Evolutionary conservation across 2,329 filamentous ascomycete genomes (phyloP).

Genomic region (Aureobasidium pullulans): DNA sequence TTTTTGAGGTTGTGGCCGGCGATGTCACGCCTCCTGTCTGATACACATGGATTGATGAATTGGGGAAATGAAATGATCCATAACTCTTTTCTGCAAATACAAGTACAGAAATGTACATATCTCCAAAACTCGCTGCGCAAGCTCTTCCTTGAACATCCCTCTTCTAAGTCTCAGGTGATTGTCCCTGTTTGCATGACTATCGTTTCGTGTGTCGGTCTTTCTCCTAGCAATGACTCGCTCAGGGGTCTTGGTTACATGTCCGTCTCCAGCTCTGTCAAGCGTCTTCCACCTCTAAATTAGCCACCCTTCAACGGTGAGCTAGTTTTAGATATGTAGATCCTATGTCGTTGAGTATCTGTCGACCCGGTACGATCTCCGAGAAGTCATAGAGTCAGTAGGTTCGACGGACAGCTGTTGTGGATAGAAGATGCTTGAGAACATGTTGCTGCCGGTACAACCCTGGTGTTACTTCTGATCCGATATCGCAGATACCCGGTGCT

Average conservation of each 20-base stretch:
- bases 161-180: not conserved
- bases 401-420: not conserved
- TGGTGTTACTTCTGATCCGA: too few relatives aligned
- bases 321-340: not conserved
- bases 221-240: not conserved
- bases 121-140: not conserved
- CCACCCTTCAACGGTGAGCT: not conserved
- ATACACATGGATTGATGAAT: not conserved
- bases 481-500: too few relatives aligned
- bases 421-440: not conserved
- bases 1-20: not conserved
- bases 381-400: not conserved
- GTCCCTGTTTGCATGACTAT: not conserved
- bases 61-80: not conserved
- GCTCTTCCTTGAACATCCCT: not conserved
- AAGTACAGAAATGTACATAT: not conserved
- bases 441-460: too few relatives aligned
- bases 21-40: not conserved
- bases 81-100: not conserved
- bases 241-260: not conserved
- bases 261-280: not conserved
- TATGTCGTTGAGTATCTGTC: not conserved
- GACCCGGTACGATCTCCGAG: not conserved
- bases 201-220: not conserved
- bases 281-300: not conserved